These are phyloP conservation scores for Solanum lycopersicoides DNA, from an alignment of 257 asterid genomes.

Conservation along the genomic window DNA sequence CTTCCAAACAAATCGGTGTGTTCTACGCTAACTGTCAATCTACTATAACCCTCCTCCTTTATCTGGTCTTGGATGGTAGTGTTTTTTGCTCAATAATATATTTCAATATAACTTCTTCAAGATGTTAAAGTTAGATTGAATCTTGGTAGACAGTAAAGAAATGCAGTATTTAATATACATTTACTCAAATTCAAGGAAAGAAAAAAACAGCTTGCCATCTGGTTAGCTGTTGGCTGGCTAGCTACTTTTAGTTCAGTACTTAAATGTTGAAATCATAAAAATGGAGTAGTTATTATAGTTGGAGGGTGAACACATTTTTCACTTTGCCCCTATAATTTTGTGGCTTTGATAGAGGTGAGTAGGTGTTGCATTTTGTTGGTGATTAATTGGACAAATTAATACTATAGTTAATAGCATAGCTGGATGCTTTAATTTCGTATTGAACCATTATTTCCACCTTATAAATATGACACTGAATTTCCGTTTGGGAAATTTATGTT, in stretches of 20 bases:
- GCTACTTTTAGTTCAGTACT: background rate
- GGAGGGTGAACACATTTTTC: background rate
- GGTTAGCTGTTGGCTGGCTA: background rate
- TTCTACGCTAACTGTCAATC: too few species aligned
- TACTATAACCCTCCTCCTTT: background rate
- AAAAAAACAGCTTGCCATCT: background rate
- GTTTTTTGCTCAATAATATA: background rate
- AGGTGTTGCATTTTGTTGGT: background rate
- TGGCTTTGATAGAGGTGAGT: background rate
- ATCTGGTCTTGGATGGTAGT: background rate
- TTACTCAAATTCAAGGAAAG: background rate
- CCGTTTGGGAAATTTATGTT: background rate
- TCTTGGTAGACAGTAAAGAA: background rate
- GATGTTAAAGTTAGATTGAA: background rate
- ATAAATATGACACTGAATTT: background rate
- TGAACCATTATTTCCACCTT: background rate
- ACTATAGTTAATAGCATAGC: background rate
- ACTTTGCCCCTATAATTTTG: background rate
- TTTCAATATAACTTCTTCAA: background rate
- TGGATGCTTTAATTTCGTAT: background rate
- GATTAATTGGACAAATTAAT: background rate
- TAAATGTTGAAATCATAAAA: background rate
- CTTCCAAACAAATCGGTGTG: background rate
- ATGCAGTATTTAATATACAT: background rate
- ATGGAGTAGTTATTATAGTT: background rate